Percentiles rank a stretch among this genome's conserved stretches.
phyloP scores from a whole-genome alignment of 495 filamentous ascomycete species.

The Pyrenopolyporus hunteri region DNA sequence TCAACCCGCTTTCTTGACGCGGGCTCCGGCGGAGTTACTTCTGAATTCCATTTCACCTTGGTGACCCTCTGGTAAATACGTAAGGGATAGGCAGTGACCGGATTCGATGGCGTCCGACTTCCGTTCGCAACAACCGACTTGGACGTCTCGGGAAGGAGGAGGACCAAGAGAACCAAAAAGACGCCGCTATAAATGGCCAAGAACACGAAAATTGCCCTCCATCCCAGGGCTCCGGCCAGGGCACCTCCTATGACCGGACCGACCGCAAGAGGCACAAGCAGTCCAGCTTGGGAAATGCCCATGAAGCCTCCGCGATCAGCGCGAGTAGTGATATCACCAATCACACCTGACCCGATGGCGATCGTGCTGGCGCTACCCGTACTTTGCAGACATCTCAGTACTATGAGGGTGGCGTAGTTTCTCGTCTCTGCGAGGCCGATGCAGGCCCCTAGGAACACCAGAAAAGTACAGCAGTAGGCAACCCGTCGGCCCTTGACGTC shows the following conservation, averaged over 20 bases:
- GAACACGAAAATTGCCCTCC: conserved; percentile 65
- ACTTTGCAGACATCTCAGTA: conserved; percentile 58
- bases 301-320: conserved; percentile 62
- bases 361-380: conserved; percentile 60
- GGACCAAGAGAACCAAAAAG: conserved; percentile 49
- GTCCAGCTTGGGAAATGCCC: conserved; percentile 59
- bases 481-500: conserved; percentile 57
- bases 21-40: conserved; percentile 20
- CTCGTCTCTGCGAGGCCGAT: conserved; percentile 55
- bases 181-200: conserved; percentile 55
- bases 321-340: conserved; percentile 60
- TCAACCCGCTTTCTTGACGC: conserved; percentile 45
- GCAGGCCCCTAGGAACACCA: conserved; percentile 55
- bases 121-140: conserved; percentile 62
- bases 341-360: conserved; percentile 61
- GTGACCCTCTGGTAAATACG: conserved; percentile 43
- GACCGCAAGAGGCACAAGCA: conserved; percentile 55
- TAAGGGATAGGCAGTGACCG: conserved; percentile 46
- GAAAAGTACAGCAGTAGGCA: conserved; percentile 54
- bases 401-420: conserved; percentile 54
- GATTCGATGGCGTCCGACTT: conserved; percentile 37
- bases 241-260: conserved; percentile 64
- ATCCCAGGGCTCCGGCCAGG: conserved; percentile 58
- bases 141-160: conserved; percentile 61
- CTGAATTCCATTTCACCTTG: conserved; percentile 25